Conservation (phyloP, 1,139 yeast genomes). For the Lodderomyces pseudojiufengensis region DNA sequence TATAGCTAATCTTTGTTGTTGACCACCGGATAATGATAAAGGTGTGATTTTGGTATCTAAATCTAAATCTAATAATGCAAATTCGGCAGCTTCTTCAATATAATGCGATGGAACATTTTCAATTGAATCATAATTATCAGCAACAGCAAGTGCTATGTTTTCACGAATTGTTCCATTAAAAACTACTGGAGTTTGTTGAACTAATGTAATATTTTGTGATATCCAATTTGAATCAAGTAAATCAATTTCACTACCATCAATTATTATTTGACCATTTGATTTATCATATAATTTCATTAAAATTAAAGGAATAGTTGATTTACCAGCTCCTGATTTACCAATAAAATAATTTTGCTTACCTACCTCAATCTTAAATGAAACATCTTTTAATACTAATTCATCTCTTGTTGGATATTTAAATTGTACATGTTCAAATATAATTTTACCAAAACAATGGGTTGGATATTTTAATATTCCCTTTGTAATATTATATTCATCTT, state of each 20-base stretch:
- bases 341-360: conserved; percentile 58
- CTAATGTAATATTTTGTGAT: conserved; percentile 59
- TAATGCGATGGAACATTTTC: conserved; percentile 21
- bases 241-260: conserved; percentile 52
- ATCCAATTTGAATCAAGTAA: conserved; percentile 51
- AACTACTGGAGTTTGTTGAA: conserved; percentile 66
- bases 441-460: conserved; percentile 42
- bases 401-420: conserved; percentile 64
- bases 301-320: conserved; percentile 71
- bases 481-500: not conserved
- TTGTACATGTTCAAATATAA: conserved; percentile 48
- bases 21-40: conserved; percentile 83
- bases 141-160: conserved; percentile 54
- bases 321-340: conserved; percentile 91
- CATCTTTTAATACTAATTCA: conserved; percentile 41
- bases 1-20: conserved; percentile 73
- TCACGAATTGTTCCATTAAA: conserved; percentile 59
- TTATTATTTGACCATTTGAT: conserved; percentile 57
- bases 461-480: not conserved
- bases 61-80: conserved; percentile 57
- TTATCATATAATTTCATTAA: conserved; percentile 56
- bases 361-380: conserved; percentile 43
- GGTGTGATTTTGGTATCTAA: conserved; percentile 49
- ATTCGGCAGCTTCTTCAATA: conserved; percentile 46
- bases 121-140: conserved; percentile 19